Conservation (phyloP, 2,329 filamentous ascomycete genomes). For the Magnaporthiopsis incrustans region DNA sequence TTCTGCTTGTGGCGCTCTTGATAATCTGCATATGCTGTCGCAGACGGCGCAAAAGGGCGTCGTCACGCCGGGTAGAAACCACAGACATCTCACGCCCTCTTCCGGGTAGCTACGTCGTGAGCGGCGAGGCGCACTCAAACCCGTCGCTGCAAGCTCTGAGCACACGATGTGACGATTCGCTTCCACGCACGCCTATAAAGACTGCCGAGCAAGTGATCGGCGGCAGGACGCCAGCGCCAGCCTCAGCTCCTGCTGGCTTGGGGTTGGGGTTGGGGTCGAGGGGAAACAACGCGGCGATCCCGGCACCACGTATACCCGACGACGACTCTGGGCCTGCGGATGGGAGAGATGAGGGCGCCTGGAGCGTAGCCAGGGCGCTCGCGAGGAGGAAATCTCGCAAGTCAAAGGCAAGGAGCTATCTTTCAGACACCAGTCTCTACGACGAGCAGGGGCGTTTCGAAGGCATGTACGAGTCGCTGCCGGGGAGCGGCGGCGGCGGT, state of each 20-base stretch:
- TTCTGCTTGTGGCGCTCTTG: constrained; percentile 27
- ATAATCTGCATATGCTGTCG: constrained; percentile 22
- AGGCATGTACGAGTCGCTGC: constrained; percentile 11
- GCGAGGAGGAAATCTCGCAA: background rate
- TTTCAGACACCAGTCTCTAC: constrained; percentile 18
- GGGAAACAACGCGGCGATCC: background rate
- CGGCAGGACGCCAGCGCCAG: background rate
- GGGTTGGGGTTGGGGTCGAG: background rate
- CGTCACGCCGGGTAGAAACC: constrained; percentile 13
- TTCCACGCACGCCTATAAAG: background rate
- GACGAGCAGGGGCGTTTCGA: constrained; percentile 11
- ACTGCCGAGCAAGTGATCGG: background rate
- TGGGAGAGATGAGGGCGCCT: background rate
- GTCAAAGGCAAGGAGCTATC: constrained; percentile 14
- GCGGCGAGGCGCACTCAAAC: constrained; percentile 13
- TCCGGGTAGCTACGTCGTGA: constrained; percentile 21
- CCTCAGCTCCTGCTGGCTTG: background rate
- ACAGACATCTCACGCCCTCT: constrained; percentile 24
- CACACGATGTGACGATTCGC: constrained; percentile 11
- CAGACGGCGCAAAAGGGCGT: constrained; percentile 15
- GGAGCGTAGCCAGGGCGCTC: background rate
- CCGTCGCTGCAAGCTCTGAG: constrained; percentile 13
- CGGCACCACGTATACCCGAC: background rate
- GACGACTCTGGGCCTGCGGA: background rate
- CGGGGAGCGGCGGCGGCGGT: constrained; percentile 12